Base-by-base conservation (phyloP, 768 basidiomycete genomes). In the Suillus weaverae region DNA sequence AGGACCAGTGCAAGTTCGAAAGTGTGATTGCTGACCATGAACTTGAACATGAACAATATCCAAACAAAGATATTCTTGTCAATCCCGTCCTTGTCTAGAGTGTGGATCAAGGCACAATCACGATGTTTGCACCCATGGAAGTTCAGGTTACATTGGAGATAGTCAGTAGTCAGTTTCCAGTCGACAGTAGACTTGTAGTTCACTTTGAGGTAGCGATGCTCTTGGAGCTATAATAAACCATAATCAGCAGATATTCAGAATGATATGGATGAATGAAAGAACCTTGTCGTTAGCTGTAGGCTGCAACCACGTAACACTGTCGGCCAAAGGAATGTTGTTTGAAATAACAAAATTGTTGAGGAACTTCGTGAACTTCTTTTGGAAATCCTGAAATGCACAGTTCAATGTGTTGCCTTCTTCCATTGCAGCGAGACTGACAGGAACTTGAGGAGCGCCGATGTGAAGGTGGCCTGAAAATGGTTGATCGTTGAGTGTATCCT, bases 121-220 rank as follows among this genome's bases (percentile, higher is more conserved):
- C 71, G 74, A 3, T 68, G 72, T 22, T 73, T 70, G 2, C 60
- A 48, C 11, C 69, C 50, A 57, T 74, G 69, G 64, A 78, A 80
- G 1, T 61, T 59, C n/a, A 74, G 74, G 53, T 72, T 77, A 63
- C 73, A 74, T 16, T 70, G 68, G 6, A 80, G 66, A 39, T 72
- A 70, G 63, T 80, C 70, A 1, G 67, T 68, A 10, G 68, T 67
- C 13, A 67, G 50, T 8, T 57, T 60, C 77, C 77, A 79, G 66
- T 74, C 68, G 11, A 74, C 66, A 13, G 33, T 61, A 14, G 74
- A 77, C 32, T 70, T 68, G 57, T 74, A 79, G 51, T 70, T 66
- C 38, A 75, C 71, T 36, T 68, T 70, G 11, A 77, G 61, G 60
- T 53, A 74, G 20, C 63, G 69, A 64, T 71, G 72, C 14, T 72